Evolutionary conservation across 768 basidiomycete species (phyloP).

Genomic region (Chlorophyllum brunneum): DNA sequence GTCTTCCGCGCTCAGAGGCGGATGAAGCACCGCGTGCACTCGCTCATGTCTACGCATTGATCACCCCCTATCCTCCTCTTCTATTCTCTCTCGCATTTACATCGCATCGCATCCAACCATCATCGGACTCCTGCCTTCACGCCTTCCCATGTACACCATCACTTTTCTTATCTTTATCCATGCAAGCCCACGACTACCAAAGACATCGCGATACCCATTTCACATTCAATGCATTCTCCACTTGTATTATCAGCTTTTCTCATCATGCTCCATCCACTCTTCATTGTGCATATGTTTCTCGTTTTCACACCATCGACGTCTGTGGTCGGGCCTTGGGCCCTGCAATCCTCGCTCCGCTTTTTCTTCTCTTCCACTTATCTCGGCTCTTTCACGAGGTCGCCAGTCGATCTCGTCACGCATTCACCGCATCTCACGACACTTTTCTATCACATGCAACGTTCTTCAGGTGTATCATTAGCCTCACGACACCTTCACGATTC

Average conservation of each 20-base stretch:
- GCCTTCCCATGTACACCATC: constrained; percentile 4
- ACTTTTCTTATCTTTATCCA: constrained; percentile 11
- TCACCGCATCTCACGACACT: neutral
- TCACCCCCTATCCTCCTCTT: neutral
- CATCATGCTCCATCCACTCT: constrained; percentile 7
- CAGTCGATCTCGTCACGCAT: neutral
- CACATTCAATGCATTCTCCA: neutral
- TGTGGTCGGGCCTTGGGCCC: constrained; percentile 7
- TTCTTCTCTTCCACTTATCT: neutral
- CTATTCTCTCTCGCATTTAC: neutral
- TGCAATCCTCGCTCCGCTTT: neutral
- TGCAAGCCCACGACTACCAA: constrained; percentile 8
- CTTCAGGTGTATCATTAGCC: neutral
- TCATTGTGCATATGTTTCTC: constrained; percentile 9
- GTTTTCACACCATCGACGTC: constrained; percentile 2
- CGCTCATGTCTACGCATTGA: constrained; percentile 9
- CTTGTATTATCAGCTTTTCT: constrained; percentile 3
- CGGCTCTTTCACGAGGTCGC: neutral
- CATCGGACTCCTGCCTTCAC: constrained; percentile 2
- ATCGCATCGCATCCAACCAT: constrained; percentile 8
- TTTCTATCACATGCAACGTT: neutral
- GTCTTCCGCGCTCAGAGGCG: constrained; percentile 13
- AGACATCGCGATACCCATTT: constrained; percentile 14
- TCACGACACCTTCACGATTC: neutral
- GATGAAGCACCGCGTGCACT: constrained; percentile 11